These are phyloP conservation scores for Cymbopogon flexuosus DNA, from an alignment of 202 grass and related monocot genomes.

Conservation along the genomic window DNA sequence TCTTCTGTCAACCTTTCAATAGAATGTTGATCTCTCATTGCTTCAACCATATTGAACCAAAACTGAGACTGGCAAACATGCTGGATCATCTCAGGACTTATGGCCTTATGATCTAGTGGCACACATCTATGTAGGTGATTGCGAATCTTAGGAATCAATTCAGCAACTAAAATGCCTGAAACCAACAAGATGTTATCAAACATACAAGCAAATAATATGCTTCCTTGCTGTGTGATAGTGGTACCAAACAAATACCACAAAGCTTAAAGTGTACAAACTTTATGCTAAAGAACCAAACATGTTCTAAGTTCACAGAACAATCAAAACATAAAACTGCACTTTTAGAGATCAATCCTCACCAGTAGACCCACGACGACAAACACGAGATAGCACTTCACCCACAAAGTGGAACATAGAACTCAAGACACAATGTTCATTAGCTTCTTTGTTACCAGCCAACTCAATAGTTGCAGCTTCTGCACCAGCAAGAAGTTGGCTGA, in stretches of 20 bases:
- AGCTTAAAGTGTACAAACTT: slow-evolving; percentile 1
- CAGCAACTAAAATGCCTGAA: slow-evolving; percentile 80
- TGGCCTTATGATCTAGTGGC: slow-evolving; percentile 38
- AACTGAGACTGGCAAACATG: slow-evolving; percentile 58
- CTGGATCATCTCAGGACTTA: slow-evolving; percentile 39
- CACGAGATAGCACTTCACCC: slow-evolving; percentile 79
- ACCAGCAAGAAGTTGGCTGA: slow-evolving; percentile 64
- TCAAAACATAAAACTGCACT: slow-evolving; percentile 8
- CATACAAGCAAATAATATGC: slow-evolving; percentile 24
- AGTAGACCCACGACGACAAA: slow-evolving; percentile 82
- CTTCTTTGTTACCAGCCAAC: slow-evolving; percentile 30
- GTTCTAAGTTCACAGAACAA: not conserved
- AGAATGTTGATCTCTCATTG: slow-evolving; percentile 76
- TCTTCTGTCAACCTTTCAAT: slow-evolving; percentile 88
- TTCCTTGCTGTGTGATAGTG: not conserved
- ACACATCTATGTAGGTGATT: slow-evolving; percentile 62
- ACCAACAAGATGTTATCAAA: slow-evolving; percentile 38
- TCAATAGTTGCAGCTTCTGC: slow-evolving; percentile 56
- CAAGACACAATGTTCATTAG: slow-evolving; percentile 29
- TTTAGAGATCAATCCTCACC: slow-evolving; percentile 42
- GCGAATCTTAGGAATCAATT: slow-evolving; percentile 68
- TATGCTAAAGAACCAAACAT: slow-evolving; percentile 11
- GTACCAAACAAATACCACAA: slow-evolving; percentile 16
- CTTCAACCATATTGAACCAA: slow-evolving; percentile 80
- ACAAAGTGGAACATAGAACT: slow-evolving; percentile 62